These are phyloP conservation scores for Nitzschia sp. DNA, from an alignment of 108 stramenopile genomes.

Conservation along the genomic window DNA sequence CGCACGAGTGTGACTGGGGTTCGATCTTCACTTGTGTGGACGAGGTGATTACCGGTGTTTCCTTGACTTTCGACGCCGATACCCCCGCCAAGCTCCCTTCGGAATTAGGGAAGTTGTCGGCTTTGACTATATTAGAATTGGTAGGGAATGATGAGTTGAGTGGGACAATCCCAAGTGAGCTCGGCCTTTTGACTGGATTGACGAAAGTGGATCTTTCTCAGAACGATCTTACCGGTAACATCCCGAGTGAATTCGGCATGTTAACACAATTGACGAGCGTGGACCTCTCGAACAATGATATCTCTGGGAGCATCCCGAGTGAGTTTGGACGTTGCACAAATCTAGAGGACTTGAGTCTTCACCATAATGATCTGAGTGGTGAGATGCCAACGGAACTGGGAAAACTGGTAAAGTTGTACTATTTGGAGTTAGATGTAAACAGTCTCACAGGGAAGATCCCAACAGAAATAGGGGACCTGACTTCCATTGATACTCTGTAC, in stretches of 20 bases:
- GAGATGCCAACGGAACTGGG: conserved; percentile 23
- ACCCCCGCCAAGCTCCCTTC: no score
- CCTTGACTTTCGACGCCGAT: no score
- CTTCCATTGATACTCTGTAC: conserved; percentile 6
- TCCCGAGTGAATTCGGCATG: conserved; percentile 12
- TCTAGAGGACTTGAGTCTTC: conserved; percentile 3
- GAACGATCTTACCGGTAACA: conserved; percentile 35
- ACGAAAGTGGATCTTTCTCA: not conserved
- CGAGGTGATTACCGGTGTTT: no score
- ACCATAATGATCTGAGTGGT: conserved; percentile 22
- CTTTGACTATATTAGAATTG: no score
- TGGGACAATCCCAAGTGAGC: conserved; percentile 44
- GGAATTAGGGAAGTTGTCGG: no score
- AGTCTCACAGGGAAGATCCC: conserved; percentile 34
- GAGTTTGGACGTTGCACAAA: conserved; percentile 18
- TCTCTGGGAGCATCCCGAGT: conserved; percentile 26
- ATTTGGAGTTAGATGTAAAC: no score
- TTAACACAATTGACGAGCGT: not conserved
- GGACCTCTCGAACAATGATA: not conserved
- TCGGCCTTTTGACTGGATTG: conserved; percentile 34
- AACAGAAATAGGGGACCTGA: conserved; percentile 8
- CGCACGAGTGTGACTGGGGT: no score
- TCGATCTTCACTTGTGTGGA: no score
- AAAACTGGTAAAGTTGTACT: not conserved
- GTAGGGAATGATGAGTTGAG: not conserved